Percentiles rank a stretch among this genome's conserved stretches.
phyloP scores from a whole-genome alignment of 2,329 filamentous ascomycete species.

The Fusarium buxicola region DNA sequence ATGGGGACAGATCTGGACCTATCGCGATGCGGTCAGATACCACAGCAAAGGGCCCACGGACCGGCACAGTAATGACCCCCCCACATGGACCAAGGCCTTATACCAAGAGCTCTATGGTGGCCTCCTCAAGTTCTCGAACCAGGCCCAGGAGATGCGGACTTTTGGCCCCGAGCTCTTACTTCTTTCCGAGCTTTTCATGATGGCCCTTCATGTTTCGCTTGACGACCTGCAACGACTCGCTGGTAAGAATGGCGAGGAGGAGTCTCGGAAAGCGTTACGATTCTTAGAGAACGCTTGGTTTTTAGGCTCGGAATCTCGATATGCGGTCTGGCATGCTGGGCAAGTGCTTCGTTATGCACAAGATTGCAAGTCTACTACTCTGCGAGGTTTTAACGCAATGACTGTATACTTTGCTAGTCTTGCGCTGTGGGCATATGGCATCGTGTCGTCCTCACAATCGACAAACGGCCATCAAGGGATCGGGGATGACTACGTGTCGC shows the following conservation, averaged over 20 bases:
- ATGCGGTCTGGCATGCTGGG: conserved; percentile 43
- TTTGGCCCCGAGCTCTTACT: conserved; percentile 29
- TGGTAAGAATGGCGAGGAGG: conserved; percentile 38
- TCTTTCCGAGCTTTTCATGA: conserved; percentile 43
- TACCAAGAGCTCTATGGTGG: conserved; percentile 40
- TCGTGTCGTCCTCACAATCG: conserved; percentile 22
- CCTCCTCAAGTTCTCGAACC: conserved; percentile 32
- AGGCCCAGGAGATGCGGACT: conserved; percentile 17
- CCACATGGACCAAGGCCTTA: conserved; percentile 36
- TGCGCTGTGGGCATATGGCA: conserved; percentile 39
- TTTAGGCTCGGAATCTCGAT: conserved; percentile 29
- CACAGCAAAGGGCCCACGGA: conserved; percentile 10
- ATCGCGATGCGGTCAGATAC: conserved; percentile 37
- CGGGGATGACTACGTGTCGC: conserved; percentile 21
- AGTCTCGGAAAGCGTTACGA: conserved; percentile 30
- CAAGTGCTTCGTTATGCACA: conserved; percentile 40
- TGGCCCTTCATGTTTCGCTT: conserved; percentile 41
- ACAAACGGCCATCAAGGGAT: conserved; percentile 12
- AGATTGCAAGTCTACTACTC: conserved; percentile 30
- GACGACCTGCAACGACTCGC: conserved; percentile 38
- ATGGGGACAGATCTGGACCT: conserved; percentile 44
- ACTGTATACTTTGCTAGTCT: conserved; percentile 41
- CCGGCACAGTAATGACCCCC: conserved; percentile 17
- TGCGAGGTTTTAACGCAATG: conserved; percentile 41
- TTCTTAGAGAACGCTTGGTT: conserved; percentile 35